phyloP scores from a whole-genome alignment of 768 basidiomycete species.

The Russula ochroleuca region DNA sequence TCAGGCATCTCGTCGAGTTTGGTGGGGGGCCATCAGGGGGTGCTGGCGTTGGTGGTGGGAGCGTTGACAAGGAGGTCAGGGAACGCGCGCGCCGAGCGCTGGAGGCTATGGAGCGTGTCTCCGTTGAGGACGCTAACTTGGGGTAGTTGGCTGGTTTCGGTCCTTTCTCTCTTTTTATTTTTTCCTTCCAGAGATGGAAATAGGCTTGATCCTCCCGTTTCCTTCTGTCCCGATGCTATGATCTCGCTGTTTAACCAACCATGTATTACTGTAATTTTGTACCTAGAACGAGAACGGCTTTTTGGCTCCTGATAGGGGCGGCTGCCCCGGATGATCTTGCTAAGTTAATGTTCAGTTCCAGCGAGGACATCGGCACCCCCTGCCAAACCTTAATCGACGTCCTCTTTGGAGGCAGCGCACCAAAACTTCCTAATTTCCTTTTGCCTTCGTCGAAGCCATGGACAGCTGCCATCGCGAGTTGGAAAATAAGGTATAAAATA shows the following conservation, averaged over 20 bases:
- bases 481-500: no score
- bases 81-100: constrained; percentile 53
- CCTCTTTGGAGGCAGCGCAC: no score
- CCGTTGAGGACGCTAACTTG: neutral
- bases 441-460: no score
- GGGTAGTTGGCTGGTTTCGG: neutral
- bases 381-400: no score
- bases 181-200: neutral
- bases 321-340: no score
- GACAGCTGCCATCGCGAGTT: no score
- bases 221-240: neutral
- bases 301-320: no score
- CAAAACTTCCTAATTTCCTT: no score
- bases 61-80: constrained; percentile 48
- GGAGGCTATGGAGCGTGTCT: constrained; percentile 40
- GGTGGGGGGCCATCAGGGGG: constrained; percentile 34
- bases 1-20: constrained; percentile 44
- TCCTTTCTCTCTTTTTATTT: neutral
- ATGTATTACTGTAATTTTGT: no score
- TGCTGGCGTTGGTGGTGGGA: constrained; percentile 28
- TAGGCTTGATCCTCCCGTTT: neutral
- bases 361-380: no score
- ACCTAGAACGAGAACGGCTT: no score
- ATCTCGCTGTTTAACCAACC: neutral
- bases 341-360: no score